Percentiles rank a stretch among this genome's conserved stretches.
phyloP scores from a whole-genome alignment of 129 eudicot genomes.

The Pseudognaphalium luteoalbum region DNA sequence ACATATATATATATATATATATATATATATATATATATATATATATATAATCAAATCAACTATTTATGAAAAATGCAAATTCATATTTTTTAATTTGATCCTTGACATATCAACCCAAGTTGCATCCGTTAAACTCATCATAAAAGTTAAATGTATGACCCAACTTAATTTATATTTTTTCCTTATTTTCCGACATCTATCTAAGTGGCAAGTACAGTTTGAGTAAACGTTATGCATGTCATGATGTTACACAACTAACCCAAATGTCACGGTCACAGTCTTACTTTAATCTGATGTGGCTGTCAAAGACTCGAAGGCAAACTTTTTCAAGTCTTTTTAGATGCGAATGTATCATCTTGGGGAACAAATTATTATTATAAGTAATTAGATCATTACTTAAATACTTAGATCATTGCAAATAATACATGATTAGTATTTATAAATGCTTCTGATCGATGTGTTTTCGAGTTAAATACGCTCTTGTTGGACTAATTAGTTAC shows the following conservation, averaged over 20 bases:
- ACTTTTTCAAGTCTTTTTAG: not conserved
- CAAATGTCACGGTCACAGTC: not conserved
- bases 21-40: no score
- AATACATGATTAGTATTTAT: not conserved
- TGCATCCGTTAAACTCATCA: no score
- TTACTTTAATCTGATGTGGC: not conserved
- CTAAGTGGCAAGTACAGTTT: not conserved
- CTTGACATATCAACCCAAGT: no score
- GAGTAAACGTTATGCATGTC: no score
- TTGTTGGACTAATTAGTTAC: no score
- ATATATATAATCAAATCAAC: not conserved
- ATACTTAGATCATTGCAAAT: not conserved
- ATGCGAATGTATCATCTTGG: no score
- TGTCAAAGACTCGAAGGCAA: not conserved
- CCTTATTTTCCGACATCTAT: not conserved
- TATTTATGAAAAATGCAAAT: no score
- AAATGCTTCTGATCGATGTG: not conserved
- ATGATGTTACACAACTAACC: not conserved
- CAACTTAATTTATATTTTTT: not conserved
- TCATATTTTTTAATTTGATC: not conserved
- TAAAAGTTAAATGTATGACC: not conserved
- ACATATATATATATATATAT: no score
- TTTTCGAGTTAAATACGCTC: not conserved
- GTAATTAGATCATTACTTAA: not conserved
- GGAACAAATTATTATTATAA: not conserved